Base-by-base conservation (phyloP, 2,329 filamentous ascomycete genomes). In the Chrysoporthe austroafricana region DNA sequence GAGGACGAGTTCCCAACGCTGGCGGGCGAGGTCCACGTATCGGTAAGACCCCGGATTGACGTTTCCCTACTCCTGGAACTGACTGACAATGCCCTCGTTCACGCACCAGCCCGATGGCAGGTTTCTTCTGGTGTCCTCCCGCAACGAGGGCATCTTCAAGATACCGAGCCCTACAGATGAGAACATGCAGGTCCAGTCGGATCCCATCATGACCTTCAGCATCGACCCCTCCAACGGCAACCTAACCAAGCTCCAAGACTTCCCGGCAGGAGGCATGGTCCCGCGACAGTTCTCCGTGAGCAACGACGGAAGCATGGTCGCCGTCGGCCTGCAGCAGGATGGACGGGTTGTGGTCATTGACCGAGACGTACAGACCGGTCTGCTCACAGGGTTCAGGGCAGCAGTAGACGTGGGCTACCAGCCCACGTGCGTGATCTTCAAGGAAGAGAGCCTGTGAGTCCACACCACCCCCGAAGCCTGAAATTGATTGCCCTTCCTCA, bases 201-300 rank as follows among this genome's bases (percentile, higher is more conserved):
- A 92, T 76, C 85, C 90, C 0, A 78, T 94, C 64, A 83, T 90
- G 69, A 88, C 82, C 68, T 92, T 88, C 79, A 74, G 79, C 66
- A 85, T 92, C 71, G 78, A 87, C 72, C 68, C 74, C 1, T 70
- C 75, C 16, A 84, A 83, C n/a, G 90, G 90, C 7, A 80, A 77
- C 1, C 80, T 93, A 36, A 77, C 74, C 0, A 83, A 87, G 66
- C 75, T 86, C 3, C 85, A 90, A 72, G 81, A 88, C 39, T 84
- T 84, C n/a, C 82, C 90, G 0, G 85, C 88, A 0, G 89, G 90
- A 61, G 92, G 92, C 2, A 76, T 79, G 8, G 85, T 83, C 66
- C 91, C 92, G 0, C 84, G 91, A 32, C 89, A 91, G 52, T 91
- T 92, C 76, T 85, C 84, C 62, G 78, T 92, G 66, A 93, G 90